Evolutionary conservation across 2,329 filamentous ascomycete genomes (phyloP).

Genomic region (Cytospora paraplurivora): DNA sequence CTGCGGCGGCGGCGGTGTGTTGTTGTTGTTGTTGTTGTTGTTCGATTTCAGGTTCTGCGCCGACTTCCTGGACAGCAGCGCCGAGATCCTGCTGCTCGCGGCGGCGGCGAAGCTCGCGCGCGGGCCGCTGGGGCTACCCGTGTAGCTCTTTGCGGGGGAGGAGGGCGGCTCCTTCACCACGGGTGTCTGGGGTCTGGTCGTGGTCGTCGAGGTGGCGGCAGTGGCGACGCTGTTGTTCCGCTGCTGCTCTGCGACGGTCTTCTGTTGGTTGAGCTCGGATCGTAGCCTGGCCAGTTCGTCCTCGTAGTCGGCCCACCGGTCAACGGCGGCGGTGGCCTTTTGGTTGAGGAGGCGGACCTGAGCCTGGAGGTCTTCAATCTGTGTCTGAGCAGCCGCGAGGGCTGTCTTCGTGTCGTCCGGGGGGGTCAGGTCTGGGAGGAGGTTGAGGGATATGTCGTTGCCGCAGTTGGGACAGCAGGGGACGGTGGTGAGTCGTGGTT

Average conservation of each 20-base stretch:
- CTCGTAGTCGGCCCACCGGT: slow-evolving; percentile 77
- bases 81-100: slow-evolving; percentile 37
- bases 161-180: slow-evolving; percentile 17
- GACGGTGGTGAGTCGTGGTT: slow-evolving; percentile 32
- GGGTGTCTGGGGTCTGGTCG: slow-evolving; percentile 21
- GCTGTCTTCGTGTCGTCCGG: slow-evolving; percentile 43
- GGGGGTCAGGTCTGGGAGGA: slow-evolving; percentile 42
- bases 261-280: slow-evolving; percentile 33
- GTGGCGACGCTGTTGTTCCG: slow-evolving; percentile 31
- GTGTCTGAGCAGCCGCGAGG: slow-evolving; percentile 57
- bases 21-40: too few relatives aligned
- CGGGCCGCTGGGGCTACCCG: slow-evolving; percentile 30
- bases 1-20: too few relatives aligned
- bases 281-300: slow-evolving; percentile 69
- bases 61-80: slow-evolving; percentile 38
- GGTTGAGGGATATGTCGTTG: slow-evolving; percentile 39
- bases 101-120: slow-evolving; percentile 36
- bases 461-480: slow-evolving; percentile 56
- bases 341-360: slow-evolving; percentile 71
- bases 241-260: not conserved
- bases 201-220: slow-evolving; percentile 7
- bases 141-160: slow-evolving; percentile 4
- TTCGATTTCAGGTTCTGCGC: slow-evolving; percentile 34
- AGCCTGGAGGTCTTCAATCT: slow-evolving; percentile 69
- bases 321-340: slow-evolving; percentile 66